Base-by-base conservation (phyloP, 257 asterid species). In the Solanum arcanum region DNA sequence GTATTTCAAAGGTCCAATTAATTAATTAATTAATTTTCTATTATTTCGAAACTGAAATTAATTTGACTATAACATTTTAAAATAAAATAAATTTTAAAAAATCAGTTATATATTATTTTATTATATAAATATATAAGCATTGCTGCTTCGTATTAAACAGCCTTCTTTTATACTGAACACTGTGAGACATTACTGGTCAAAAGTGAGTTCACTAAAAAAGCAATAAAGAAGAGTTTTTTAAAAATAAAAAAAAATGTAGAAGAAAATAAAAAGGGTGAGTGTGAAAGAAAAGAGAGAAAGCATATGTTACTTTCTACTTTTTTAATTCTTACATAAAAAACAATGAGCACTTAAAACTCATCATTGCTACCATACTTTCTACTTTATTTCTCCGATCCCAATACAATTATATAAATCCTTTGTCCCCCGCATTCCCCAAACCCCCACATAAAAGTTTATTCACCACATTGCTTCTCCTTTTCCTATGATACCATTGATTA, bases 301-400 rank as follows among this genome's bases (percentile, higher is more conserved):
- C 75, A 88, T 66, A 83, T 68, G 15, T 31, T 60, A 64, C 64
- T 84, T 74, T 88, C 88, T 82, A 18, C 77, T 56, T 84, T 70
- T 70, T 70, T 75, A 68, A 14, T 75, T 76, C 86, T 86, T 87
- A 90, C 89, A 87, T 87, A 88, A 89, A 89, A 80, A 84, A 85
- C 86, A 84, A 80, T 42, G 56, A 85, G 76, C 84, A 46, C 75
- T 70, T 21, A 84, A 69, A 37, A 59, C 12, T 90, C 82, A 90
- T 90, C 85, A 86, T 91, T 87, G 88, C 88, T 86, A 83, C 83
- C 89, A 29, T 56, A 66, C 87, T 90, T 87, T 86, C 84, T 4
- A 42, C 33, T 44, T 25, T 86, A 25, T 75, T 83, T 87, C 87
- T 75, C 90, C 60, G 90, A 89, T 89, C 91, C 91, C 91, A 23